Evolutionary conservation across 1,284 basidiomycete genomes (phyloP).

Genomic region (Malassezia sp.): DNA sequence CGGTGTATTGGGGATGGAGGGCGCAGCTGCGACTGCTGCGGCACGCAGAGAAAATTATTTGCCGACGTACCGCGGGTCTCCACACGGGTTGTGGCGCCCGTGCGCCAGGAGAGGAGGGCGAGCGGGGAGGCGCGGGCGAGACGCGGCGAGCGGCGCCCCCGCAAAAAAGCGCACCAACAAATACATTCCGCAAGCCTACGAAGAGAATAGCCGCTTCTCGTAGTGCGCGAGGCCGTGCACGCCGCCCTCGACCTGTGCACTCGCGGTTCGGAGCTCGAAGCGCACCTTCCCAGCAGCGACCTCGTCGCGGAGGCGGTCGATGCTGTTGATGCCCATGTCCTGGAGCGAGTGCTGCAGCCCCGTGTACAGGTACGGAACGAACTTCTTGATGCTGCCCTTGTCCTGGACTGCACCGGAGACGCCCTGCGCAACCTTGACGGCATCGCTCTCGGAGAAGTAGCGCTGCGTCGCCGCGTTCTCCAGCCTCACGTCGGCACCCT

Average conservation of each 20-base stretch:
- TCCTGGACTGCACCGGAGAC: conserved; percentile 94
- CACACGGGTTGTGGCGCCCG: too few relatives aligned
- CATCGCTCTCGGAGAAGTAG: conserved; percentile 90
- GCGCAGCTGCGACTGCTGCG: not conserved
- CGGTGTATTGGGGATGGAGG: not conserved
- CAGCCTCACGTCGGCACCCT: conserved; percentile 48
- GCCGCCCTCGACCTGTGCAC: conserved; percentile 89
- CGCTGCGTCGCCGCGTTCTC: conserved; percentile 94
- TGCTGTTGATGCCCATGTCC: conserved; percentile 71
- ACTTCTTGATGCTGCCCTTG: conserved; percentile 77
- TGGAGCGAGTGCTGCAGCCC: conserved; percentile 93
- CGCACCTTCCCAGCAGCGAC: conserved; percentile 62
- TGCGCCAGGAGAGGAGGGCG: too few relatives aligned
- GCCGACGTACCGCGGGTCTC: too few relatives aligned
- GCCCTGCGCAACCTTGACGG: conserved; percentile 84
- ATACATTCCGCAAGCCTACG: conserved; percentile 7
- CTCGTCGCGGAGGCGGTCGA: conserved; percentile 56
- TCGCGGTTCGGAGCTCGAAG: conserved; percentile 88
- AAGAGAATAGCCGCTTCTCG: conserved; percentile 56
- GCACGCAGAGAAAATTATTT: too few relatives aligned
- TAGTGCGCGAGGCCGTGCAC: conserved; percentile 63
- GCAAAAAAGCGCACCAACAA: too few relatives aligned
- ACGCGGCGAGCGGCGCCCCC: too few relatives aligned
- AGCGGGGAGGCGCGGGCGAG: too few relatives aligned
- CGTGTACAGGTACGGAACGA: conserved; percentile 79